These are phyloP conservation scores for Cladophialophora immunda DNA, from an alignment of 2,329 filamentous ascomycete genomes.

Conservation along the genomic window DNA sequence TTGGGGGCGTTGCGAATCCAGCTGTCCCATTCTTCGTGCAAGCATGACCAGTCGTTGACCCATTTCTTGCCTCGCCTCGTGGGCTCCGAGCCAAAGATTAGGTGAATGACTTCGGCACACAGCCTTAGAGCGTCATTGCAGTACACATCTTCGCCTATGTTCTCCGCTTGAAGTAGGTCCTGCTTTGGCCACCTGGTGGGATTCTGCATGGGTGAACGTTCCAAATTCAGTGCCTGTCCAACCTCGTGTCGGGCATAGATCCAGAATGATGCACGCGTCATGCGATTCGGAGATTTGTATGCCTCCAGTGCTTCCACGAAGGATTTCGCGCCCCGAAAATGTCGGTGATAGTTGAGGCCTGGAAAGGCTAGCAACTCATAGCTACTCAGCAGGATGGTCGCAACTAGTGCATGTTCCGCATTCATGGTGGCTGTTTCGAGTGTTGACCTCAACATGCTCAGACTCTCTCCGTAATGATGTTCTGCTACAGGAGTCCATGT, in stretches of 20 bases:
- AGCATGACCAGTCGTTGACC: background rate
- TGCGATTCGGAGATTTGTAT: background rate
- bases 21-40: background rate
- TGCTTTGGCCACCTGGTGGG: background rate
- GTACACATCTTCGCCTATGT: background rate
- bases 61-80: background rate
- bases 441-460: background rate
- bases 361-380: conserved; percentile 22
- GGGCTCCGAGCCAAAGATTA: background rate
- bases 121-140: background rate
- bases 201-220: background rate
- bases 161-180: background rate
- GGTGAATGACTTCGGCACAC: background rate
- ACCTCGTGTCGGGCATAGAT: background rate
- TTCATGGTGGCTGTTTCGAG: background rate
- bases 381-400: conserved; percentile 19
- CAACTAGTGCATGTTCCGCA: conserved; percentile 3
- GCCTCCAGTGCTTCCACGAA: conserved; percentile 11
- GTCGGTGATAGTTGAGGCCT: conserved; percentile 12
- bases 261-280: background rate
- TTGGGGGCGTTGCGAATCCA: background rate
- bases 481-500: background rate
- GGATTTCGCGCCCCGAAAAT: conserved; percentile 20
- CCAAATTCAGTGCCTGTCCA: background rate
- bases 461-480: background rate